Percentiles rank a stretch among this genome's conserved stretches.
Conservation (phyloP, 257 asterid species). For the Solanum infundibuliforme region DNA sequence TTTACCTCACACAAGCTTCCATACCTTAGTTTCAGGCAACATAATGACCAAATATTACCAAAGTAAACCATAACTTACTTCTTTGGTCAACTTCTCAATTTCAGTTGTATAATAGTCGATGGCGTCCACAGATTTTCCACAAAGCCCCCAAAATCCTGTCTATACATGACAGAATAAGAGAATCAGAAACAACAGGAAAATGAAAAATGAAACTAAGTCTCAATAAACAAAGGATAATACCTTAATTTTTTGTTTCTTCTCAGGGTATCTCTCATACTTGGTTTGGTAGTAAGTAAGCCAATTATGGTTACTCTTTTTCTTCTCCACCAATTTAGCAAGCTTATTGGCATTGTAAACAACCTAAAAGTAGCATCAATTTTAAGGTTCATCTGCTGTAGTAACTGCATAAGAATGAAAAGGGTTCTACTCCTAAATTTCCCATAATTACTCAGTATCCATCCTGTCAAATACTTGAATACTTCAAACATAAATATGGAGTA, state of each 20-base stretch:
- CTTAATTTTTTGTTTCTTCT: constrained; percentile 44
- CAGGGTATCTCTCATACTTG: constrained; percentile 46
- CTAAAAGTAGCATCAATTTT: constrained; percentile 16
- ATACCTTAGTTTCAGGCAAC: neutral
- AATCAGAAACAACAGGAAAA: neutral
- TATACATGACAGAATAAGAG: constrained; percentile 16
- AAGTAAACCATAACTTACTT: constrained; percentile 25
- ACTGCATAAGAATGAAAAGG: neutral
- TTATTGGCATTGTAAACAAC: constrained; percentile 54
- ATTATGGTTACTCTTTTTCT: constrained; percentile 47
- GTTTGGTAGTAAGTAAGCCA: constrained; percentile 77
- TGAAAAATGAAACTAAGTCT: neutral
- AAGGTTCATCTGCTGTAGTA: neutral
- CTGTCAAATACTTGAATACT: neutral
- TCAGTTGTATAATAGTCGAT: constrained; percentile 47
- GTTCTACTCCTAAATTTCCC: neutral
- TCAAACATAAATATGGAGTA: neutral
- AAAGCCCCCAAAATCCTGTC: constrained; percentile 80
- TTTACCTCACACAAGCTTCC: neutral
- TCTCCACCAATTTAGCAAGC: constrained; percentile 53
- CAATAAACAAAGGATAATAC: constrained; percentile 20
- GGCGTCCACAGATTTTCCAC: constrained; percentile 64
- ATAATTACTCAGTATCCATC: neutral
- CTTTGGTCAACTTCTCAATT: constrained; percentile 31
- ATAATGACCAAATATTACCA: neutral